Conservation (phyloP, 169 alveolate genomes). For the Plasmodium fragile region DNA sequence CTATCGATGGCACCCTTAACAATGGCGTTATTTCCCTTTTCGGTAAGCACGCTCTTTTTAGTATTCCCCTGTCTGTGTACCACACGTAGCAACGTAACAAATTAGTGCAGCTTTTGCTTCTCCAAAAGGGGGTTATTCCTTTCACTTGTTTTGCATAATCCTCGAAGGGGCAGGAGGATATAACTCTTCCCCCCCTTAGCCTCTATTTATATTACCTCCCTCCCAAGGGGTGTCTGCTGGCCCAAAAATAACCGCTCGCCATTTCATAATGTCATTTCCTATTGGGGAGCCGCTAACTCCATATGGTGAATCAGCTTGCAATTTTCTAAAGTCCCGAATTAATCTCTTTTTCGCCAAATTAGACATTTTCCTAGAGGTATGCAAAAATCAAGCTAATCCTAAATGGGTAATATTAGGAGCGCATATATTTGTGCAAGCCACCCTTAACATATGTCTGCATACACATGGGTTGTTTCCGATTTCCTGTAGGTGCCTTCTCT, state of each 20-base stretch:
- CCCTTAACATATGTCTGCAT: not conserved
- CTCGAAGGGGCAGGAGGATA: not conserved
- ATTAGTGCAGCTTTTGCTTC: not conserved
- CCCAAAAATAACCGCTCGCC: conserved; percentile 98
- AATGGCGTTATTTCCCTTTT: conserved; percentile 90
- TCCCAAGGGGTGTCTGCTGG: conserved; percentile 99
- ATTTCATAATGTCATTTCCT: conserved; percentile 94
- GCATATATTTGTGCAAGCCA: not conserved
- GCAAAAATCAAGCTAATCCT: not conserved
- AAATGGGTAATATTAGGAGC: not conserved
- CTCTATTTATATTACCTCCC: conserved; percentile 88
- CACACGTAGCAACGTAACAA: not conserved
- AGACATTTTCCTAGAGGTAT: conserved; percentile 41
- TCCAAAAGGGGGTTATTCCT: not conserved
- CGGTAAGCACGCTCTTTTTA: conserved; percentile 78
- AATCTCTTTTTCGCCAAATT: conserved; percentile 88
- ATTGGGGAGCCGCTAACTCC: conserved; percentile 97
- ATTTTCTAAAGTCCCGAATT: conserved; percentile 93
- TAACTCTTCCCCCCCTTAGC: too few relatives aligned
- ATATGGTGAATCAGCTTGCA: conserved; percentile 93
- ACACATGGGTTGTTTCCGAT: not conserved
- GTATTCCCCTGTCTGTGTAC: not conserved
- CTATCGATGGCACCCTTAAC: conserved; percentile 88
- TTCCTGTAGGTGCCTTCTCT: not conserved
- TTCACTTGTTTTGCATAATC: conserved; percentile 73